Base-by-base conservation (phyloP, 2,329 filamentous ascomycete genomes). In the Penicillium polonicum region DNA sequence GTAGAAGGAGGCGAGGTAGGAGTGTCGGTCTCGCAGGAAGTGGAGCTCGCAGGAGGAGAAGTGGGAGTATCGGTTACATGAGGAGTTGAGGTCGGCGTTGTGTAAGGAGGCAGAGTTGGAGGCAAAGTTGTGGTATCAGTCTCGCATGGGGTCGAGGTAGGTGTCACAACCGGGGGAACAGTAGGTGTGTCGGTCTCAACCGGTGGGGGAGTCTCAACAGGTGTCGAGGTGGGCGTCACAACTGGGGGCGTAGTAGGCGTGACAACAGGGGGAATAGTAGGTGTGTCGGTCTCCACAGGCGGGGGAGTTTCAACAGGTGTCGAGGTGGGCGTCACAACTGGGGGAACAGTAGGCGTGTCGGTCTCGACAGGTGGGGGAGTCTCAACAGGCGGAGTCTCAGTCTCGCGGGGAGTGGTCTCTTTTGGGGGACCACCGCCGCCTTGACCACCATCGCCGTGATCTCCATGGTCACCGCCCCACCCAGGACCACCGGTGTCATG, bases 381-480 rank as follows among this genome's bases (percentile, higher is more conserved):
- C 35, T 46, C 42, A 8, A 39, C 27, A 15, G 45, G 51, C 17
- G 38, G 27, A 9, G 44, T 49, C 36, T 50, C 43, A 12, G 52
- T 41, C 48, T 52, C 48, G 17, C 35, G 36, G 12, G 55, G 42
- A 57, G 48, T 57, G 35, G 42, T 57, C 33, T 51, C 46, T 31
- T 15, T 27, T 13, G 45, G 52, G n/a, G 39, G 53, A 19, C 35
- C 29, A 27, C 49, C 55, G 1, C 45, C 58, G 1, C 48, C 48
- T n/a, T 54, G 42, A 29, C 44, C 49, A 33, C 33, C 54, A 38
- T 43, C 49, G 17, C 33, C 60, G 12, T 36, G 33, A 27, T 23
- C 58, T 17, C 52, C 52, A 4, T 50, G 44, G 12, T 31, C 53
- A 42, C 23, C 52, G 4, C 53, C 62, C 44, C 60, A 50, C 25